Evolutionary conservation across 2,329 filamentous ascomycete species (phyloP).

Genomic region (Lecanicillium sp.): DNA sequence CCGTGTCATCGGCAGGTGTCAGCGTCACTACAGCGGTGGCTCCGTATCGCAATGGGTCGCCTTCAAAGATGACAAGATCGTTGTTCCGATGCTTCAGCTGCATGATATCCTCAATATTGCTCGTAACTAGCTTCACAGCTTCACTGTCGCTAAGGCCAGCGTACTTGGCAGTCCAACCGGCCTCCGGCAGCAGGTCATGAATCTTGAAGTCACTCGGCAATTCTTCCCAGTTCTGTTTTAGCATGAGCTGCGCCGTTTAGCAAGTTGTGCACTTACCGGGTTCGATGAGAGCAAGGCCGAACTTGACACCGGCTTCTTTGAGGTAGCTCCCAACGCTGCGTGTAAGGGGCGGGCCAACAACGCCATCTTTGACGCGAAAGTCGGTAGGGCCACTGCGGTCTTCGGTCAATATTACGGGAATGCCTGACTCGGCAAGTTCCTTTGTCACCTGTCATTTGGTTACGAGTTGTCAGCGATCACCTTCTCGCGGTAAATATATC

Average conservation of each 20-base stretch:
- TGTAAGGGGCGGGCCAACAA: conserved; percentile 37
- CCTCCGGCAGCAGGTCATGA: conserved; percentile 33
- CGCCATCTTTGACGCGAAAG: conserved; percentile 32
- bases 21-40: conserved; percentile 34
- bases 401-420: conserved; percentile 38
- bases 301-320: conserved; percentile 33
- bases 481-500: neutral
- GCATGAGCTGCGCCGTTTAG: neutral
- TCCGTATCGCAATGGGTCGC: conserved; percentile 34
- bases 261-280: conserved; percentile 18
- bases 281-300: conserved; percentile 26
- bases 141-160: conserved; percentile 28
- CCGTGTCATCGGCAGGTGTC: conserved; percentile 23
- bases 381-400: conserved; percentile 27
- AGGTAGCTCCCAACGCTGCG: conserved; percentile 33
- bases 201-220: conserved; percentile 30
- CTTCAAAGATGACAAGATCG: conserved; percentile 39
- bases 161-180: conserved; percentile 35
- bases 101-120: conserved; percentile 37
- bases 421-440: conserved; percentile 32
- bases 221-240: conserved; percentile 14
- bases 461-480: neutral
- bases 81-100: conserved; percentile 26
- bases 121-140: conserved; percentile 31
- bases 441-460: conserved; percentile 28